A percentile compares a stretch with the other conserved stretches of the same genome.
These are phyloP conservation scores for Fomitopsis serialis DNA, from an alignment of 768 basidiomycete genomes.

Conservation along the genomic window DNA sequence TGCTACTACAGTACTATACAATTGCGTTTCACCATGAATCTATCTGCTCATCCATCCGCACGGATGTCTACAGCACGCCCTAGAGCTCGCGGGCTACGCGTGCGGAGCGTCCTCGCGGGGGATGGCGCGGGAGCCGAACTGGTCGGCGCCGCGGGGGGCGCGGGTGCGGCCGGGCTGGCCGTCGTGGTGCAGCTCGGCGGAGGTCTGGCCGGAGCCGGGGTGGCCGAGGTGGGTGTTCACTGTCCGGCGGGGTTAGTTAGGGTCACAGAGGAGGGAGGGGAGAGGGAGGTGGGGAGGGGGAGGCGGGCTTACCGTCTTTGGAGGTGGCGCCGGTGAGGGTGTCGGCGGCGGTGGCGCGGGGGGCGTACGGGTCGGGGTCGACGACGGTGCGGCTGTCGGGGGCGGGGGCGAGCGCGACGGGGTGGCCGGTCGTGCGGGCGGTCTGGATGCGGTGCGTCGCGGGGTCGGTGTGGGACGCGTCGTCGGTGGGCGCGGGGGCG, in stretches of 20 bases:
- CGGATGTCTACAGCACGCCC: too few species aligned
- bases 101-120: conserved; percentile 7
- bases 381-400: conserved; percentile 24
- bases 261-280: too few species aligned
- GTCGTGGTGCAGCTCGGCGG: conserved; percentile 30
- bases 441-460: neutral
- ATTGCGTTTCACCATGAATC: too few species aligned
- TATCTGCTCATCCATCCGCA: too few species aligned
- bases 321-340: conserved; percentile 30
- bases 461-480: neutral
- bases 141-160: conserved; percentile 16
- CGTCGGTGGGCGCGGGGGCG: too few species aligned
- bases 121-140: conserved; percentile 18
- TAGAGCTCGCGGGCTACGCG: neutral
- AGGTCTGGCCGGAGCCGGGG: conserved; percentile 28
- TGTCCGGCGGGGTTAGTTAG: too few species aligned
- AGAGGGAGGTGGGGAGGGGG: neutral
- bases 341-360: conserved; percentile 17
- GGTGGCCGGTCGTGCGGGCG: conserved; percentile 5
- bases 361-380: conserved; percentile 26
- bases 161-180: conserved; percentile 27
- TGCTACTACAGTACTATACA: too few species aligned
- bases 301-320: conserved; percentile 10
- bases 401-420: conserved; percentile 13
- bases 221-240: conserved; percentile 25